Evolutionary conservation across 2,329 filamentous ascomycete genomes (phyloP).

Genomic region (Pseudopyrenochaeta lycopersici): DNA sequence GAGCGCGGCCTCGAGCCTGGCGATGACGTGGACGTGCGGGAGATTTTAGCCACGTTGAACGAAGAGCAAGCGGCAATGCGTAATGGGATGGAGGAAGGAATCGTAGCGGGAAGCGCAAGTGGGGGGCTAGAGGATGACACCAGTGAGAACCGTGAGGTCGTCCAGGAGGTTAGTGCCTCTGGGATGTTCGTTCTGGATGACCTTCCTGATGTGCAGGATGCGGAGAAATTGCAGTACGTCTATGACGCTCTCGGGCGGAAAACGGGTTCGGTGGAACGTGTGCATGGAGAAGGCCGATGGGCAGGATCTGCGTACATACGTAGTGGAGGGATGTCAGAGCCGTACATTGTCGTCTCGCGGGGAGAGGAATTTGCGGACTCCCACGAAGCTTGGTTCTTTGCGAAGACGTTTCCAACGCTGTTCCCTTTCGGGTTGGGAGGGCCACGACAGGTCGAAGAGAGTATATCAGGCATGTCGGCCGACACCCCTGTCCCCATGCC

Average conservation of each 20-base stretch:
- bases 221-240: slow-evolving; percentile 9
- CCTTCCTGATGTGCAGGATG: slow-evolving; percentile 3
- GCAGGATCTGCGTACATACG: slow-evolving; percentile 4
- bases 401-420: slow-evolving; percentile 10
- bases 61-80: too few species aligned
- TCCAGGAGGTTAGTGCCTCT: slow-evolving; percentile 4
- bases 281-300: neutral
- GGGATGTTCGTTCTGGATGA: slow-evolving; percentile 5
- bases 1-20: slow-evolving; percentile 3
- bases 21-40: neutral
- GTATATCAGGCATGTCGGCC: slow-evolving; percentile 1
- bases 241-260: slow-evolving; percentile 2
- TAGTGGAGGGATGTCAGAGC: slow-evolving; percentile 1
- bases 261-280: neutral
- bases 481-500: too few species aligned
- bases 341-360: slow-evolving; percentile 7
- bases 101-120: too few species aligned
- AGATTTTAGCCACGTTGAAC: neutral
- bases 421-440: slow-evolving; percentile 9
- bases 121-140: too few species aligned
- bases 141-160: too few species aligned
- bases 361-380: slow-evolving; percentile 8
- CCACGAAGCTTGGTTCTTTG: slow-evolving; percentile 5
- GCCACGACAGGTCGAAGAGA: slow-evolving; percentile 6
- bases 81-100: neutral